A percentile compares a stretch with the other conserved stretches of the same genome.
These are phyloP conservation scores for Phaeosphaeria sp. DNA, from an alignment of 2,329 filamentous ascomycete genomes.

Conservation along the genomic window DNA sequence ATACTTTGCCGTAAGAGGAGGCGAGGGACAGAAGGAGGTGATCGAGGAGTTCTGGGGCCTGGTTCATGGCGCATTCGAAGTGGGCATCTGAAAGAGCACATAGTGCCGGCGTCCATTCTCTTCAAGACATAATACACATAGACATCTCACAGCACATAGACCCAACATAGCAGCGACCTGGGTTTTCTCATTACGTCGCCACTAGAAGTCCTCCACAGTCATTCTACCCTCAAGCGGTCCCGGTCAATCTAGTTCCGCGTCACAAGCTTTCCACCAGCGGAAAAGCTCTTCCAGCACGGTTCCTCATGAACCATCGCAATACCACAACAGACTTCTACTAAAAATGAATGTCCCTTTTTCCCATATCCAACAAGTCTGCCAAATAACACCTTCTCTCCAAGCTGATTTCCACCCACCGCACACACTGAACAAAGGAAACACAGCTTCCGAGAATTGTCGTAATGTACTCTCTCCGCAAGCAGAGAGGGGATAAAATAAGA, in stretches of 20 bases:
- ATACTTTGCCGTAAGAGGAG: conserved; percentile 59
- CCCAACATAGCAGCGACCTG: conserved; percentile 34
- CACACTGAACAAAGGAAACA: conserved; percentile 41
- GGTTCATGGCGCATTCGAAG: conserved; percentile 54
- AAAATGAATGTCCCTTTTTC: conserved; percentile 27
- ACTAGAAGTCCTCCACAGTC: conserved; percentile 30
- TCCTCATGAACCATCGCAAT: conserved; percentile 29
- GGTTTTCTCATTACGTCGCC: conserved; percentile 37
- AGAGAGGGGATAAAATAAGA: conserved; percentile 24
- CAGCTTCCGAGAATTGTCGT: conserved; percentile 34
- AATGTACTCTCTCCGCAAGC: conserved; percentile 43
- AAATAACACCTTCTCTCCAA: conserved; percentile 7
- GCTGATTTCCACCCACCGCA: conserved; percentile 18
- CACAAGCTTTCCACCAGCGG: conserved; percentile 25
- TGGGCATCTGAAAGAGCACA: conserved; percentile 47
- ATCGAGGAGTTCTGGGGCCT: conserved; percentile 59
- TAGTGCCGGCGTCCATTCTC: neutral
- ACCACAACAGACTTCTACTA: conserved; percentile 26
- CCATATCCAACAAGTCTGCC: conserved; percentile 1
- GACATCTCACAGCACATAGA: neutral
- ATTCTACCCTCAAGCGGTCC: conserved; percentile 37
- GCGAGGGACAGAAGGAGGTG: conserved; percentile 54
- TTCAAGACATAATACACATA: neutral
- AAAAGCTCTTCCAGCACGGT: conserved; percentile 31
- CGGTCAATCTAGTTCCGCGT: conserved; percentile 30